Evolutionary conservation across 2,329 filamentous ascomycete genomes (phyloP).

Genomic region (Phaeomoniella chlamydospora): DNA sequence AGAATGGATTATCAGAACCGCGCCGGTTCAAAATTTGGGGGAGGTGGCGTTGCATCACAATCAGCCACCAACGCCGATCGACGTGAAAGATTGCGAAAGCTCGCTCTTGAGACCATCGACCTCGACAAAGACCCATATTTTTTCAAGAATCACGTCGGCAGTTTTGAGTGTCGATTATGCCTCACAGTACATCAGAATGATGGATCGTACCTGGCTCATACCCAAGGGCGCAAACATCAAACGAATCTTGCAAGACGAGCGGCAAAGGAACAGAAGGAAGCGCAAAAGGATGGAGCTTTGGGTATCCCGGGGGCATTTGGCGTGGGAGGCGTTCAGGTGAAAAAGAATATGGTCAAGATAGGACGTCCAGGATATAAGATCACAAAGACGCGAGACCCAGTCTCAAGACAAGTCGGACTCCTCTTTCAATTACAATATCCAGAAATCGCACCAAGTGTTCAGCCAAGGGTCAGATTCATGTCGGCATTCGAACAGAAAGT

Average conservation of each 20-base stretch:
- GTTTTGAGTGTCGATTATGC: slow-evolving; percentile 93
- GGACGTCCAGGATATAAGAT: slow-evolving; percentile 95
- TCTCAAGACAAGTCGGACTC: slow-evolving; percentile 76
- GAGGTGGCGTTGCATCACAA: slow-evolving; percentile 87
- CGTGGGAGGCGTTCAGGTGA: slow-evolving; percentile 44
- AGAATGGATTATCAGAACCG: slow-evolving; percentile 79
- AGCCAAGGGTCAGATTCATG: slow-evolving; percentile 88
- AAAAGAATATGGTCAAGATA: slow-evolving; percentile 83
- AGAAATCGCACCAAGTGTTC: slow-evolving; percentile 62
- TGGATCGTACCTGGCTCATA: slow-evolving; percentile 95
- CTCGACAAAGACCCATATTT: slow-evolving; percentile 99
- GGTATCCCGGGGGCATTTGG: slow-evolving; percentile 62
- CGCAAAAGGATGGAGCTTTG: slow-evolving; percentile 51
- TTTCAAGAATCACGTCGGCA: slow-evolving; percentile 98
- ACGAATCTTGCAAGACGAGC: slow-evolving; percentile 92
- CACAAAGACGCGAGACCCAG: slow-evolving; percentile 82
- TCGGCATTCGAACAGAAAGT: slow-evolving; percentile 92
- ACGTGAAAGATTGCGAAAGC: slow-evolving; percentile 90
- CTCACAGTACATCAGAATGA: slow-evolving; percentile 98
- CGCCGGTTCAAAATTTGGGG: slow-evolving; percentile 93
- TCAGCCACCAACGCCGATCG: slow-evolving; percentile 93
- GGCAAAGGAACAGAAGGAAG: slow-evolving; percentile 88
- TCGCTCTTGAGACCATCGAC: slow-evolving; percentile 96
- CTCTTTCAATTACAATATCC: slow-evolving; percentile 96
- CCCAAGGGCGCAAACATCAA: slow-evolving; percentile 96